These are phyloP conservation scores for Tulasnella sp. DNA, from an alignment of 768 basidiomycete genomes.

Conservation along the genomic window DNA sequence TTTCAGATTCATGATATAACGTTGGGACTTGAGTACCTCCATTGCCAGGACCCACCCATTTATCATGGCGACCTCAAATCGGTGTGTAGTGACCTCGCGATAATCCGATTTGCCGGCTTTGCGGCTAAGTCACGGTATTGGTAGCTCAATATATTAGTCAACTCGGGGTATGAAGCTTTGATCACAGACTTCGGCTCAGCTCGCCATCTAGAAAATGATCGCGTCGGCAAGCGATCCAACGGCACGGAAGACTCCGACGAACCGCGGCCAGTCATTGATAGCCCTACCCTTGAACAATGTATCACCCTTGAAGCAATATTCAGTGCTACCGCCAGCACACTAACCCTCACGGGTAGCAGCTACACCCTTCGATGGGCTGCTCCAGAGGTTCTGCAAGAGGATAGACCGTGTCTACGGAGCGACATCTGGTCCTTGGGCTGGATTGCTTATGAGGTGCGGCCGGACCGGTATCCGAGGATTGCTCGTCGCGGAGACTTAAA, in stretches of 20 bases:
- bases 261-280: background rate
- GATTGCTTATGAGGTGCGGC: background rate
- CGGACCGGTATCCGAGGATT: background rate
- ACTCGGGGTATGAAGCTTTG: background rate
- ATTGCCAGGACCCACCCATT: background rate
- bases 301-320: background rate
- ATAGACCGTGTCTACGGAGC: background rate
- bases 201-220: background rate
- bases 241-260: background rate
- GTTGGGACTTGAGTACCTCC: background rate
- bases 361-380: background rate
- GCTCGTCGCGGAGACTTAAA: background rate
- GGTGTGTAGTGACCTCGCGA: background rate
- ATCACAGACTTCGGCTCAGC: background rate
- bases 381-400: background rate
- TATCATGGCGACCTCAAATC: background rate
- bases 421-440: slow-evolving; percentile 15
- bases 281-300: background rate
- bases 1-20: background rate
- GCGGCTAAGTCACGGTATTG: background rate
- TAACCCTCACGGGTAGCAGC: background rate
- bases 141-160: background rate
- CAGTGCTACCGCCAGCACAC: background rate
- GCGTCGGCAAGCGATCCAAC: background rate
- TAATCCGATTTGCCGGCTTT: background rate